Base-by-base conservation (phyloP, 129 eudicot species). In the Arctium lappa region DNA sequence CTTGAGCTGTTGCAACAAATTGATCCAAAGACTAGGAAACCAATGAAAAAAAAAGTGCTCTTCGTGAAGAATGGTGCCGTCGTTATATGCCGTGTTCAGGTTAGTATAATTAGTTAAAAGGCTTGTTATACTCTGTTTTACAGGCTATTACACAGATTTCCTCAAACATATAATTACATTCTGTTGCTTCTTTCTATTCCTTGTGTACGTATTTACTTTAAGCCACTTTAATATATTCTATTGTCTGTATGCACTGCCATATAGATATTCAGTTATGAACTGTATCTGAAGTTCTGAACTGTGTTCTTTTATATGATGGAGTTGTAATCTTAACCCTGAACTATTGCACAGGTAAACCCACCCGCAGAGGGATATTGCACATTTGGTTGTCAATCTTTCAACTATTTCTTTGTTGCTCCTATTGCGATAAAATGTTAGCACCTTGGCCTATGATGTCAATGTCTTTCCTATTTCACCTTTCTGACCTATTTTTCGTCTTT, bases 61-160 rank as follows among this genome's bases (percentile, higher is more conserved):
- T 92, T 91, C 77, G 98, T 92, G 72, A 94, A 94, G 79, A 89
- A 88, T 66, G 94, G 90, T 32, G 93, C 94, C 50, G 73, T 87
- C 76, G 94, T 94, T 37, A 80, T 85, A 15, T 94, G 97, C 77
- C 97, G 97, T 44, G 66, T 94, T 72, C 96, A 91, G 98, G 98
- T 94, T 77, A 29, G 88, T 72, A 60, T 60, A n/a, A 56, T 16
- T 56, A 56, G 62, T 50, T 50, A 50, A 50, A 50, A 50, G 56
- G 56, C 4, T 46, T 46, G 56, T 46, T 46, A 46, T 10, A 46
- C 18, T 50, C 18, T 12, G 62, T 50, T 50, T 50, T 50, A 13
- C 18, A 50, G 62, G 9, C 62, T 50, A 50, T 13, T 50, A 3
- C 62, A 50, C 62, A 3, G 3, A 2, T 50, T 50, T 1, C 4